A percentile compares a stretch with the other conserved stretches of the same genome.
These are phyloP conservation scores for Collariella sp. DNA, from an alignment of 495 filamentous ascomycete species.

Conservation along the genomic window DNA sequence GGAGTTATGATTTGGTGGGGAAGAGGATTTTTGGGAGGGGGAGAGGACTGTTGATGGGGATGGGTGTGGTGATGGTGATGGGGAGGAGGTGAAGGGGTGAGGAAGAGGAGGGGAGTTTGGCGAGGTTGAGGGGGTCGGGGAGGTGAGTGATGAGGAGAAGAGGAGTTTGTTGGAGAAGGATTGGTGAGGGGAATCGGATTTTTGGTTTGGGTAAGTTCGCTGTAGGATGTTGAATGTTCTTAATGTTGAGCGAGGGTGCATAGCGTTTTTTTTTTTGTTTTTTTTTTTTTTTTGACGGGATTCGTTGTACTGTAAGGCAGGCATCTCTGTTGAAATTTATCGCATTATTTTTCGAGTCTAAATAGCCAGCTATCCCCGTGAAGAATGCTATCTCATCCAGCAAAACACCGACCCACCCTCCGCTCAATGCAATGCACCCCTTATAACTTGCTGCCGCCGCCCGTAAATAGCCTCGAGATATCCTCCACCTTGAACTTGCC, in stretches of 20 bases:
- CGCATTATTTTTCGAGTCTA: neutral
- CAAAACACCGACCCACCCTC: too few relatives aligned
- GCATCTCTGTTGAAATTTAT: neutral
- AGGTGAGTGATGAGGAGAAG: slow-evolving; percentile 21
- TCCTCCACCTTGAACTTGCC: slow-evolving; percentile 52
- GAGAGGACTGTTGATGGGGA: slow-evolving; percentile 56
- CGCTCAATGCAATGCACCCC: slow-evolving; percentile 9
- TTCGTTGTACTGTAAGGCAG: too few relatives aligned
- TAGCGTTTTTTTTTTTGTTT: neutral
- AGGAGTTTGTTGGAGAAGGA: slow-evolving; percentile 11
- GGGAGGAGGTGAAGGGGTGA: neutral
- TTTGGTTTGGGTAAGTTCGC: too few relatives aligned
- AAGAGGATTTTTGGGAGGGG: slow-evolving; percentile 73
- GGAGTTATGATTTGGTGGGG: slow-evolving; percentile 62
- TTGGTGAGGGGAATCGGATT: neutral
- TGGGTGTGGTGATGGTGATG: slow-evolving; percentile 8
- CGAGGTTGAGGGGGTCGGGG: slow-evolving; percentile 1
- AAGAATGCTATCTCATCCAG: neutral
- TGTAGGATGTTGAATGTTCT: too few relatives aligned
- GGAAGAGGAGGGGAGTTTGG: slow-evolving; percentile 5
- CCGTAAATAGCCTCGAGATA: slow-evolving; percentile 49
- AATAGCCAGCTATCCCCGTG: neutral
- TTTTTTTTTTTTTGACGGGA: neutral
- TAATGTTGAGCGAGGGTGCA: neutral
- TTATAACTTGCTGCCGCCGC: too few relatives aligned